These are phyloP conservation scores for Castanopsis chinensis DNA, from an alignment of 306 rosid genomes.

Conservation along the genomic window DNA sequence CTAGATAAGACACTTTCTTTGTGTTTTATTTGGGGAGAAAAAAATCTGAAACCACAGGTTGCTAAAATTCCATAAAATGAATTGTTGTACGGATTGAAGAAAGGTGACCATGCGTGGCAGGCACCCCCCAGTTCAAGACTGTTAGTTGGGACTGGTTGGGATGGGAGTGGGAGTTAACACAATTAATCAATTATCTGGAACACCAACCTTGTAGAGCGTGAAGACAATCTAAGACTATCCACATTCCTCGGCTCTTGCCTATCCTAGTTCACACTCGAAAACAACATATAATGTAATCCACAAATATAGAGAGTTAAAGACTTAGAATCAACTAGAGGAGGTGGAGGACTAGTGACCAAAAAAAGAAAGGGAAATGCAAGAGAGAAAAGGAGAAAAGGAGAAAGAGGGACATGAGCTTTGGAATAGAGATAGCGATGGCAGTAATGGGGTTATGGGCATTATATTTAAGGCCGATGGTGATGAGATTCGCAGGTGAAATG, in stretches of 20 bases:
- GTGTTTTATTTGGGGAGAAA: too few species aligned
- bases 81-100: too few species aligned
- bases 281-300: neutral
- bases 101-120: too few species aligned
- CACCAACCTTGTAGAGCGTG: too few species aligned
- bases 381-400: neutral
- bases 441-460: constrained; percentile 42
- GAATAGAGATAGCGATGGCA: constrained; percentile 25
- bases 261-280: neutral
- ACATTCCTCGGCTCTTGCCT: too few species aligned
- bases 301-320: neutral
- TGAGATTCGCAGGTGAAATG: constrained; percentile 31
- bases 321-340: too few species aligned
- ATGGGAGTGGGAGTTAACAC: neutral
- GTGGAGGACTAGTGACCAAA: too few species aligned
- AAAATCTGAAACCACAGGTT: too few species aligned
- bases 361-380: neutral
- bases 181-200: neutral
- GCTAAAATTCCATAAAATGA: too few species aligned
- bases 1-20: too few species aligned
- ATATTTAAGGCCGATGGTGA: constrained; percentile 35
- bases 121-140: too few species aligned
- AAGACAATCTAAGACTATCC: neutral
- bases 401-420: constrained; percentile 24
- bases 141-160: neutral